Evolutionary conservation across 2,329 filamentous ascomycete species (phyloP).

Genomic region (Mycosphaerella arachidis): DNA sequence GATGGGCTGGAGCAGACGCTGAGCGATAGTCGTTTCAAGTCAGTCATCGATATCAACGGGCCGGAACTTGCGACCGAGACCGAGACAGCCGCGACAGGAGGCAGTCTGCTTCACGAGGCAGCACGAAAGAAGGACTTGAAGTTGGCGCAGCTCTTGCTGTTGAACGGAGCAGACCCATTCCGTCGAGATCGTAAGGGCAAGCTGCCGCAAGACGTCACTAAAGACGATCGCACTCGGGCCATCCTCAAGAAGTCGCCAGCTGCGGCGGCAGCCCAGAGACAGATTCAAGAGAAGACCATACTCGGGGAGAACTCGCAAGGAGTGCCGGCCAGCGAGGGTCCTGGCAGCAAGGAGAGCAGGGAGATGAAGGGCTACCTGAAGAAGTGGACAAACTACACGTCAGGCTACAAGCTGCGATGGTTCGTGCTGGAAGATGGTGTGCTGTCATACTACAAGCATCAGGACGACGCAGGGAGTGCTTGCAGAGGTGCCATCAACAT

Average conservation of each 20-base stretch:
- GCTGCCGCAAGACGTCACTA: conserved; percentile 91
- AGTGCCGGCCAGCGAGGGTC: conserved; percentile 40
- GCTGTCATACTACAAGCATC: conserved; percentile 97
- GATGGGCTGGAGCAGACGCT: conserved; percentile 72
- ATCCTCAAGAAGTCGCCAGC: conserved; percentile 94
- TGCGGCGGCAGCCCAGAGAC: conserved; percentile 86
- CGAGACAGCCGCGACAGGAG: conserved; percentile 72
- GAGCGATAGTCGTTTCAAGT: conserved; percentile 80
- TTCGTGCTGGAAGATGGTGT: conserved; percentile 97
- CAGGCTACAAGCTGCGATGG: conserved; percentile 94
- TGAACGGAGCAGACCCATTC: conserved; percentile 95
- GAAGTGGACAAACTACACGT: conserved; percentile 99
- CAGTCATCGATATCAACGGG: conserved; percentile 85
- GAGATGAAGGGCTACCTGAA: conserved; percentile 99
- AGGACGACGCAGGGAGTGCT: conserved; percentile 92
- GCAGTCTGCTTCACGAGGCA: conserved; percentile 88
- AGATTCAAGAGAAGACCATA: conserved; percentile 95
- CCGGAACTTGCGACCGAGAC: conserved; percentile 81
- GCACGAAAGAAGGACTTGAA: conserved; percentile 81
- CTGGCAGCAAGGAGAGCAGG: conserved; percentile 76
- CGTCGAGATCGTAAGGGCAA: conserved; percentile 91
- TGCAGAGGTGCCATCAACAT: conserved; percentile 98
- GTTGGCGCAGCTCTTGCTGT: conserved; percentile 81
- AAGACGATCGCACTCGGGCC: conserved; percentile 80
- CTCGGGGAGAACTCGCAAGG: conserved; percentile 63